These are phyloP conservation scores for Rhodotorula sp. DNA, from an alignment of 1,284 basidiomycete genomes.

Conservation along the genomic window DNA sequence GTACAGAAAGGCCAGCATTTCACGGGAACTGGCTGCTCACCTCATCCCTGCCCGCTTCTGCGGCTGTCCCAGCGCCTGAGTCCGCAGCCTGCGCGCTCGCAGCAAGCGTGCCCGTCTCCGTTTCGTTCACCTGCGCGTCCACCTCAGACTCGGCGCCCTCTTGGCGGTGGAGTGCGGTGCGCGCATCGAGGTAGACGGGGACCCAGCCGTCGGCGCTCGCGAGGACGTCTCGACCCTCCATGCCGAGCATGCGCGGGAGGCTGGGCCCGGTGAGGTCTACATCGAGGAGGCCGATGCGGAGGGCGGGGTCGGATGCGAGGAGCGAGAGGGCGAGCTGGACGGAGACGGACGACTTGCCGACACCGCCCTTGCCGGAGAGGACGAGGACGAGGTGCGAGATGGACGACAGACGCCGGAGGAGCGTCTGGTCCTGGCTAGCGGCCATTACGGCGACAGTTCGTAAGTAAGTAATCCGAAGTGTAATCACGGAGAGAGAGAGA, in stretches of 20 bases:
- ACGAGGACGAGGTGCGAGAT: conserved; percentile 91
- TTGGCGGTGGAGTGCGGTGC: not conserved
- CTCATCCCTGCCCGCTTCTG: not conserved
- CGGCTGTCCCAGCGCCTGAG: too few relatives aligned
- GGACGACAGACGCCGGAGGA: conserved; percentile 21
- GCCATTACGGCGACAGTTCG: too few relatives aligned
- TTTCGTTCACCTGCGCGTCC: too few relatives aligned
- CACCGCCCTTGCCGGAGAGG: conserved; percentile 94
- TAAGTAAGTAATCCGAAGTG: too few relatives aligned
- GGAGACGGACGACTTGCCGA: conserved; percentile 95
- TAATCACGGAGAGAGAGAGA: not conserved
- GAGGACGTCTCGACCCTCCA: conserved; percentile 80
- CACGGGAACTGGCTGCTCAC: not conserved
- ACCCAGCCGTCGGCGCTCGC: conserved; percentile 97
- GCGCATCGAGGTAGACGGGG: conserved; percentile 69
- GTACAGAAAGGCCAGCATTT: not conserved
- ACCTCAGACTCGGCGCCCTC: too few relatives aligned
- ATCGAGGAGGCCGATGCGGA: conserved; percentile 85
- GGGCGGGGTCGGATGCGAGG: conserved; percentile 60
- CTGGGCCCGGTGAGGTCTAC: conserved; percentile 96
- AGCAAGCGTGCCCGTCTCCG: not conserved
- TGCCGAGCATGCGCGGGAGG: conserved; percentile 93
- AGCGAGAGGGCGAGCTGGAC: conserved; percentile 89
- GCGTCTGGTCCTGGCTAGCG: conserved; percentile 5
- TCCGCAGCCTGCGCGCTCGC: not conserved